A percentile compares a stretch with the other conserved stretches of the same genome.
These are phyloP conservation scores for Penicillium olsonii DNA, from an alignment of 2,329 filamentous ascomycete species.

Conservation along the genomic window DNA sequence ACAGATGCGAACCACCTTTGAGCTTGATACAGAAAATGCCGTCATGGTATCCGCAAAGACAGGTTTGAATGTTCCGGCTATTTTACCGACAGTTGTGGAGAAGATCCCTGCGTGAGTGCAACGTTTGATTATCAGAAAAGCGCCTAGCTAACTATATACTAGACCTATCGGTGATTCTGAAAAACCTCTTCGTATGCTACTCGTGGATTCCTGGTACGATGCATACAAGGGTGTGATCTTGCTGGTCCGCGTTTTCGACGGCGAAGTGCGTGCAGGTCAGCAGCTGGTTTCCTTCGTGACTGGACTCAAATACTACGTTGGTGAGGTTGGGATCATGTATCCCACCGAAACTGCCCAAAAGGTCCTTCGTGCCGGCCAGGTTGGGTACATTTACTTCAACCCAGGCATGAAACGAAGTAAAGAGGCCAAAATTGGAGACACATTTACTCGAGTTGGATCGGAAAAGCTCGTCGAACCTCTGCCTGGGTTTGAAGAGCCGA, in stretches of 20 bases:
- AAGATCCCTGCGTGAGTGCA: conserved; percentile 68
- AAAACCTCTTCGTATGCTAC: conserved; percentile 76
- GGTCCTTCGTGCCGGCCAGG: conserved; percentile 82
- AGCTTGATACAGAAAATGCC: conserved; percentile 75
- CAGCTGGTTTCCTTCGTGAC: conserved; percentile 86
- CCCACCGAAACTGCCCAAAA: conserved; percentile 81
- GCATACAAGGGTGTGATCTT: conserved; percentile 92
- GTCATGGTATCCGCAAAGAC: conserved; percentile 90
- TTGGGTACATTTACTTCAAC: conserved; percentile 96
- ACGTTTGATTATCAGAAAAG: not conserved
- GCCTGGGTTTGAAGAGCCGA: conserved; percentile 93
- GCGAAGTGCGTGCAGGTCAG: conserved; percentile 78
- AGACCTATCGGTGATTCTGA: conserved; percentile 70
- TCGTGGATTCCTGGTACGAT: conserved; percentile 98
- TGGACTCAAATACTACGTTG: conserved; percentile 84
- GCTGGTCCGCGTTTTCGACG: conserved; percentile 88
- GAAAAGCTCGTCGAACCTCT: conserved; percentile 77
- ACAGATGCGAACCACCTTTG: conserved; percentile 84
- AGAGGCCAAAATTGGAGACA: conserved; percentile 95
- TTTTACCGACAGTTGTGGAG: conserved; percentile 84
- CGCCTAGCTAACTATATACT: conserved; percentile 20
- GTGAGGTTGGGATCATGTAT: conserved; percentile 96
- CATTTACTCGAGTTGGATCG: conserved; percentile 78
- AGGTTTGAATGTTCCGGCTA: conserved; percentile 78
- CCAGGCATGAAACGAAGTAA: conserved; percentile 97